phyloP scores from a whole-genome alignment of 2,329 filamentous ascomycete species.

The Boeremia exigua region DNA sequence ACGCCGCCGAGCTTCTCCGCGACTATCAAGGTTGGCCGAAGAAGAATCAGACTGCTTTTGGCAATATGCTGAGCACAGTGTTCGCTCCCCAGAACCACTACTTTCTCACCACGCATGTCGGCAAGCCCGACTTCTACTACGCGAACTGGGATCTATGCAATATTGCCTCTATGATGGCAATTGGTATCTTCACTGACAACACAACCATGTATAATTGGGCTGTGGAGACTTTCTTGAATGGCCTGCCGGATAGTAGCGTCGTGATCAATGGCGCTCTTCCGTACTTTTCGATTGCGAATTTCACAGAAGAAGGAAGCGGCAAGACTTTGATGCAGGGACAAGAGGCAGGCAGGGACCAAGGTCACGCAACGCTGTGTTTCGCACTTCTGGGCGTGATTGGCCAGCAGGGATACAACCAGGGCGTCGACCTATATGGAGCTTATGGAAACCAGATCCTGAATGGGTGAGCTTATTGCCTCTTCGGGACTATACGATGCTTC shows the following conservation, averaged over 20 bases:
- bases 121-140: slow-evolving; percentile 45
- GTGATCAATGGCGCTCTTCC: slow-evolving; percentile 34
- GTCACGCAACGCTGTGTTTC: slow-evolving; percentile 52
- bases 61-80: not conserved
- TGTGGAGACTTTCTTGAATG: slow-evolving; percentile 44
- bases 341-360: slow-evolving; percentile 56
- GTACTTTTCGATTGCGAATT: slow-evolving; percentile 31
- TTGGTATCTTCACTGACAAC: slow-evolving; percentile 54
- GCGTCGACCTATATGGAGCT: not conserved
- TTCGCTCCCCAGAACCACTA: not conserved
- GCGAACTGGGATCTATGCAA: slow-evolving; percentile 58
- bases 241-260: slow-evolving; percentile 46
- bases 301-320: slow-evolving; percentile 32
- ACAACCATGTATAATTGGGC: slow-evolving; percentile 42
- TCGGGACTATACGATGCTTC: no score
- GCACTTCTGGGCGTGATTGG: slow-evolving; percentile 50
- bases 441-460: not conserved
- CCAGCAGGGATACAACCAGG: slow-evolving; percentile 36
- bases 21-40: slow-evolving; percentile 35
- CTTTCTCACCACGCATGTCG: not conserved
- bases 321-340: slow-evolving; percentile 49
- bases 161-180: slow-evolving; percentile 50
- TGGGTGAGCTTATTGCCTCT: not conserved
- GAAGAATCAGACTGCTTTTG: not conserved
- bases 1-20: slow-evolving; percentile 55